phyloP scores from a whole-genome alignment of 2,329 filamentous ascomycete genomes.

The Fusarium phyllophilum region DNA sequence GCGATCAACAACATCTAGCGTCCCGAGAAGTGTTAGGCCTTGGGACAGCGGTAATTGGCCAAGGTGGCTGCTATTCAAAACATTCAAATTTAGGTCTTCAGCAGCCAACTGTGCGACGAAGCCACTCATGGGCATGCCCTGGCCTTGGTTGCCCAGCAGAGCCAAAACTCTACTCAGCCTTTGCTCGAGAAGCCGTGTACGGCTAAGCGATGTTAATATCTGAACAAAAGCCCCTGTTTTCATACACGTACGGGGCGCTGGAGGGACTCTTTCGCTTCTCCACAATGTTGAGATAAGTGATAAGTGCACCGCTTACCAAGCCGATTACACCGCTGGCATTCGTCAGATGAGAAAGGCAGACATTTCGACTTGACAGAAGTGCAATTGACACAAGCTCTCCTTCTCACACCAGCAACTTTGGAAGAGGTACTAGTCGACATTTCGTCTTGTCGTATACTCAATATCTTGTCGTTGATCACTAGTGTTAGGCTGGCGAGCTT shows the following conservation, averaged over 20 bases:
- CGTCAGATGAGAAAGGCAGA: conserved; percentile 16
- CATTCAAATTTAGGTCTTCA: neutral
- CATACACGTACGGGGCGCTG: neutral
- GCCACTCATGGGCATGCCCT: neutral
- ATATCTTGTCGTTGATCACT: neutral
- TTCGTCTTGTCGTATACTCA: neutral
- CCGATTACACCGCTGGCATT: conserved; percentile 25
- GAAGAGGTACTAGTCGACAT: neutral
- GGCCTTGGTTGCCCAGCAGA: neutral
- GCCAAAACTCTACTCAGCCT: neutral
- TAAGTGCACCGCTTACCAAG: conserved; percentile 17
- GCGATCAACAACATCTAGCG: neutral
- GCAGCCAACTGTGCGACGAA: neutral
- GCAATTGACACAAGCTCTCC: conserved; percentile 28
- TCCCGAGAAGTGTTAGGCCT: neutral
- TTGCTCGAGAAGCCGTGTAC: conserved; percentile 5
- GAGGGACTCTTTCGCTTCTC: conserved; percentile 18
- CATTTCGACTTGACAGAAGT: conserved; percentile 29
- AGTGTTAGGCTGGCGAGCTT: neutral
- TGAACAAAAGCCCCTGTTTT: fast-evolving
- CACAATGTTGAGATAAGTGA: conserved; percentile 9
- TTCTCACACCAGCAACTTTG: neutral
- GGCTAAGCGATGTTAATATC: neutral
- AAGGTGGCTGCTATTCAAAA: fast-evolving
- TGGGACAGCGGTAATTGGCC: neutral